Conservation (phyloP, 768 basidiomycete species). For the Podaxis carcinomalis region DNA sequence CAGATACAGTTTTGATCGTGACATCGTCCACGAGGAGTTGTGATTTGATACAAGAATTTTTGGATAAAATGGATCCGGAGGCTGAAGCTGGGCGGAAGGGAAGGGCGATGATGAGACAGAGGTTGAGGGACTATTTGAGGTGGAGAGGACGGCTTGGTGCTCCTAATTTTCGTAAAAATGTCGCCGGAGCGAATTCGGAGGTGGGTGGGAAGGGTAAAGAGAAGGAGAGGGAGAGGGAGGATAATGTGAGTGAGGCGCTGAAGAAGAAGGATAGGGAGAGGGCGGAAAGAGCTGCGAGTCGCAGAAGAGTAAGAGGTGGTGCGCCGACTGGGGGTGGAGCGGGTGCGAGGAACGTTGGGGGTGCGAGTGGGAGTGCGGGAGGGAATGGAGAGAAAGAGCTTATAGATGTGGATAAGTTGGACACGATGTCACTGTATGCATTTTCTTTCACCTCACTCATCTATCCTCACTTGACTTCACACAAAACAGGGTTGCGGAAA, state of each 20-base stretch:
- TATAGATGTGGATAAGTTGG: slow-evolving; percentile 43
- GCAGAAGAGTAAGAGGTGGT: slow-evolving; percentile 77
- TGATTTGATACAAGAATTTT: slow-evolving; percentile 72
- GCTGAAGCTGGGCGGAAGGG: slow-evolving; percentile 62
- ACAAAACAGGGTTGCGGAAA: neutral
- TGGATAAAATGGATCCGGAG: slow-evolving; percentile 57
- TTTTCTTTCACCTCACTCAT: neutral
- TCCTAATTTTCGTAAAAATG: neutral
- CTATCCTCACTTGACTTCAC: neutral
- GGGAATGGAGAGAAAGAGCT: slow-evolving; percentile 16
- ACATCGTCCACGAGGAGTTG: slow-evolving; percentile 75
- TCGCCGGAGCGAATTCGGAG: slow-evolving; percentile 7
- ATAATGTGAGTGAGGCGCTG: slow-evolving; percentile 64
- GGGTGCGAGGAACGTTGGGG: slow-evolving; percentile 12
- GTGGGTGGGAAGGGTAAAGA: slow-evolving; percentile 20
- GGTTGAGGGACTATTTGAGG: slow-evolving; percentile 68
- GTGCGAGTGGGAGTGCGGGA: slow-evolving; percentile 9
- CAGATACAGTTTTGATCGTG: slow-evolving; percentile 86
- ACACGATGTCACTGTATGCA: slow-evolving; percentile 20
- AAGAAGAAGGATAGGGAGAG: slow-evolving; percentile 70
- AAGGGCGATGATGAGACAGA: slow-evolving; percentile 73
- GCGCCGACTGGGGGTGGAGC: slow-evolving; percentile 32
- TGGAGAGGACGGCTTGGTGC: slow-evolving; percentile 63
- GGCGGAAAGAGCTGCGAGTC: slow-evolving; percentile 53
- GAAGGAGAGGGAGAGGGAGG: slow-evolving; percentile 25